Conservation (phyloP, 306 rosid species). For the Casuarina cunninghamiana region DNA sequence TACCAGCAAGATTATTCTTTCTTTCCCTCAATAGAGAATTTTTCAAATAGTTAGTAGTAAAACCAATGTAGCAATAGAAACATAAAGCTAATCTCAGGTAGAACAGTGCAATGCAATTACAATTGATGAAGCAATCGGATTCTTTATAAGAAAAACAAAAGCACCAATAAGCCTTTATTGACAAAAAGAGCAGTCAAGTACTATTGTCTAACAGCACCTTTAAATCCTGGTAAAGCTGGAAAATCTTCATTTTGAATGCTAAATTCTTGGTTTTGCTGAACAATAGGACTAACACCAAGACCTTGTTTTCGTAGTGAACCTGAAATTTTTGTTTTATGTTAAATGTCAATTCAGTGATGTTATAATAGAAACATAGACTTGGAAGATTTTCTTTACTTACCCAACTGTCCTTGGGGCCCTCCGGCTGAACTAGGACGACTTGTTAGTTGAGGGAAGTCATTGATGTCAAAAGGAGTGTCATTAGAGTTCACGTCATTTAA, state of each 20-base stretch:
- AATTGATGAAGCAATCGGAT: background rate
- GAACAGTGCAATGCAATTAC: background rate
- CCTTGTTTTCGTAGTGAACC: constrained; percentile 98
- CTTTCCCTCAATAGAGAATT: background rate
- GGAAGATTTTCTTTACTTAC: constrained; percentile 39
- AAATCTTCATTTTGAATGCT: constrained; percentile 98
- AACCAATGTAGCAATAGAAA: background rate
- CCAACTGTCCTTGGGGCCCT: constrained; percentile 96
- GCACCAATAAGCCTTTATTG: background rate
- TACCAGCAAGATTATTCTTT: background rate
- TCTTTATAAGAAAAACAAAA: background rate
- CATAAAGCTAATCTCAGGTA: constrained; percentile 1
- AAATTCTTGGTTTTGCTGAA: constrained; percentile 96
- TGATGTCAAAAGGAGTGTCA: constrained; percentile 88
- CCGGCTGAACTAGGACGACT: constrained; percentile 98
- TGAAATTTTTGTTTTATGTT: constrained; percentile 37
- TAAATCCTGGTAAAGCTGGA: constrained; percentile 96
- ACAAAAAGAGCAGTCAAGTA: background rate
- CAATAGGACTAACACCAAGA: constrained; percentile 87
- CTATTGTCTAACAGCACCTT: constrained; percentile 49
- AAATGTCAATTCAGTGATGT: constrained; percentile 17
- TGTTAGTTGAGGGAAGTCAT: constrained; percentile 87
- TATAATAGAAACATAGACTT: constrained; percentile 2
- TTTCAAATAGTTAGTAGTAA: background rate
- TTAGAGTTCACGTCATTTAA: constrained; percentile 84